Percentiles rank a stretch among this genome's conserved stretches.
Conservation (phyloP, 2,329 filamentous ascomycete genomes). For the Aureobasidium subglaciale region DNA sequence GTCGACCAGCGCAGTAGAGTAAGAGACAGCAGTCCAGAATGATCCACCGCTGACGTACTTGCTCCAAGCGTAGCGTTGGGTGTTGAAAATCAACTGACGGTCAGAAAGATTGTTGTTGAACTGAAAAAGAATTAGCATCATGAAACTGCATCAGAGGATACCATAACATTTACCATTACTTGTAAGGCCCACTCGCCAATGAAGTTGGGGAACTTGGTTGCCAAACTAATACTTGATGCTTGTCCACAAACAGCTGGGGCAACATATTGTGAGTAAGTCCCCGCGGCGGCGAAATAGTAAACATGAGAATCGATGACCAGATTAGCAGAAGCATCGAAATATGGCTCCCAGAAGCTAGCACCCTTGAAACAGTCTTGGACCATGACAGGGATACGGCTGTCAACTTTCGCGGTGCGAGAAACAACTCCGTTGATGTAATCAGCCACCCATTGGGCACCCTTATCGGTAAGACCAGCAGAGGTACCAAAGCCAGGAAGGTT, state of each 20-base stretch:
- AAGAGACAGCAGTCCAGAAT: constrained; percentile 19
- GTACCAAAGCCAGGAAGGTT: constrained; percentile 30
- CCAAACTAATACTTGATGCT: constrained; percentile 17
- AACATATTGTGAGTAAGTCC: constrained; percentile 18
- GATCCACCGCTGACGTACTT: constrained; percentile 19
- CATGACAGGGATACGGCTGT: constrained; percentile 29
- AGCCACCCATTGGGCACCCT: constrained; percentile 27
- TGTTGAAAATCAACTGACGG: constrained; percentile 26
- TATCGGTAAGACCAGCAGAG: constrained; percentile 25
- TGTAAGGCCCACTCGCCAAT: constrained; percentile 29
- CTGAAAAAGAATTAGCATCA: background rate
- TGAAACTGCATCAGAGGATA: no score
- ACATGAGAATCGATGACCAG: constrained; percentile 24
- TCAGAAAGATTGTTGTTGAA: constrained; percentile 28
- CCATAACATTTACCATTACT: constrained; percentile 16
- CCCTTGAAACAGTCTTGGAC: constrained; percentile 24
- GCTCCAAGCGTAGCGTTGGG: constrained; percentile 25
- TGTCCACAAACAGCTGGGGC: constrained; percentile 19
- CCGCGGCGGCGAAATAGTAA: constrained; percentile 23
- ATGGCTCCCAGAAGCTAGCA: constrained; percentile 20
- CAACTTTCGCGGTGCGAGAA: constrained; percentile 20
- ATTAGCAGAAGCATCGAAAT: constrained; percentile 18
- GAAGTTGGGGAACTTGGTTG: constrained; percentile 23
- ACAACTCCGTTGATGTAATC: constrained; percentile 29
- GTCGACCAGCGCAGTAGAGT: constrained; percentile 17